Evolutionary conservation across 345 rosid genomes (phyloP), one percentile per base, ranked within the genome.

Genomic region (Clarkia xantiana): DNA sequence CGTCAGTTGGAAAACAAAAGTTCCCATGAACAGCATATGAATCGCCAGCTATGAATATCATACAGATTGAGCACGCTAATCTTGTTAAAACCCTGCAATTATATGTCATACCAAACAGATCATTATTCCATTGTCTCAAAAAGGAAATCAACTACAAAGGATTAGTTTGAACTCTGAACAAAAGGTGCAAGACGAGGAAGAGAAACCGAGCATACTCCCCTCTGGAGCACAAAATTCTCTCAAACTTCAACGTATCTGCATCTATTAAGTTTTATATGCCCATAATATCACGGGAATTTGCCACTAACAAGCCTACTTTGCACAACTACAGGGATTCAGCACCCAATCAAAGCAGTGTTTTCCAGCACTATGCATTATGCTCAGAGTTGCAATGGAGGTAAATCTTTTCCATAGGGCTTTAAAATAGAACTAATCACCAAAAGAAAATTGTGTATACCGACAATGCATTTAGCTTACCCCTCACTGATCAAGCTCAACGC

Each of bases 81-180:
- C 84, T 73, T 73, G 84, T 66, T 67, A 52, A 69, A 53, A 66
- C 70, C 84, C 93, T 77, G 87, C 84, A 82, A 79, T 79, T 75
- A 60, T 73, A 67, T 71, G 76, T 45, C 86, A 79, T 68, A 70
- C 87, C 87, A 80, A 82, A 79, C 64, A 42, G 51, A 82, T 77
- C 82, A 82, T 75, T 73, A 71, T 61, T 46, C 69, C 67, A 63
- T 45, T 51, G 39, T 52, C 46, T 42, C 46, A 50, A 59, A 38
- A 58, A 51, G 61, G 53, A 63, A 62, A 71, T 61, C 64, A 65
- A 69, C 67, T 38, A 58, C 60, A 63, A 53, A 56, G 58, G 48
- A 49, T 9, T 29, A 57, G 51, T 41, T 52, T 60, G 59, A 49
- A 39, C 36, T 29, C 36, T 29, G 51, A 61, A 39, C 49, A 58